Percentiles rank a stretch among this genome's conserved stretches.
phyloP scores from a whole-genome alignment of 2,329 filamentous ascomycete genomes.

The Corniculantispora saksenae region DNA sequence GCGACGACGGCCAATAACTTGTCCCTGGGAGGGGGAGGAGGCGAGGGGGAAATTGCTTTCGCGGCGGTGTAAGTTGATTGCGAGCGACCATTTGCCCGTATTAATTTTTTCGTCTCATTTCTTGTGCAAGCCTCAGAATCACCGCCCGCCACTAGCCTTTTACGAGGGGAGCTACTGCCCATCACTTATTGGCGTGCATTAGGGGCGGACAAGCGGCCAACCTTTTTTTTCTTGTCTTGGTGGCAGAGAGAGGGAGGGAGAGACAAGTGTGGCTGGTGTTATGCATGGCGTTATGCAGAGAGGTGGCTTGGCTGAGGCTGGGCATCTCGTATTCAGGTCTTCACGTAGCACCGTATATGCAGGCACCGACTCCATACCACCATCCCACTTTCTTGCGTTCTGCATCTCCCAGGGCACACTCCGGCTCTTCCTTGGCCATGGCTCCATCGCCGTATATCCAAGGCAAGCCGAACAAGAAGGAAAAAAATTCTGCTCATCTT shows the following conservation, averaged over 20 bases:
- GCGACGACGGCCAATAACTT: too few relatives aligned
- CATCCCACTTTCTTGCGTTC: not conserved
- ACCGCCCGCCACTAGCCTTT: not conserved
- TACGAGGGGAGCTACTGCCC: constrained; percentile 13
- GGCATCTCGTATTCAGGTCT: constrained; percentile 11
- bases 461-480: not conserved
- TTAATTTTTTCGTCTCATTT: not conserved
- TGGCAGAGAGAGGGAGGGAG: too few relatives aligned
- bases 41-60: not conserved
- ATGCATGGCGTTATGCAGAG: not conserved
- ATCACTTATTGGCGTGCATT: constrained; percentile 9
- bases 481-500: not conserved
- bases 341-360: constrained; percentile 8
- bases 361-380: constrained; percentile 13
- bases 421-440: not conserved
- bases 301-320: constrained; percentile 1
- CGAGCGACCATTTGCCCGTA: not conserved
- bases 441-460: not conserved
- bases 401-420: not conserved
- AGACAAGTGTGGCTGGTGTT: constrained; percentile 9
- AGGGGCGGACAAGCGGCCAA: not conserved
- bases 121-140: not conserved
- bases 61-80: not conserved
- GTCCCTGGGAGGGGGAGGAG: not conserved
- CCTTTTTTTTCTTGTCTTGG: not conserved